Base-by-base conservation (phyloP, 352 stramenopile genomes). In the Phytopythium cucurbitacearum region DNA sequence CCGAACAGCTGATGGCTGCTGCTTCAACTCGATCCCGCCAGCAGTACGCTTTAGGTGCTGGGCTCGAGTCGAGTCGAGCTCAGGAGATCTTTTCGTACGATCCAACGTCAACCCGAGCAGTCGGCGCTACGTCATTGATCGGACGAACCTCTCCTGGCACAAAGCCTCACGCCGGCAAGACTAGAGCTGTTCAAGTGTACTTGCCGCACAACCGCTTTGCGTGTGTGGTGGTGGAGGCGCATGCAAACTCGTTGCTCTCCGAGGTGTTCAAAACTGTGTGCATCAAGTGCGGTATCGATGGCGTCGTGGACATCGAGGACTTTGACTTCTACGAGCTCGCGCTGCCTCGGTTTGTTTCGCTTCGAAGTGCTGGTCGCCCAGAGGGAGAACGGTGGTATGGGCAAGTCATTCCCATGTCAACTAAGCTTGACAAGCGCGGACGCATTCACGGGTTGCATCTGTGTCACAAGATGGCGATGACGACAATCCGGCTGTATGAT, bases 381-480 rank as follows among this genome's bases (percentile, higher is more conserved):
- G 85, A 95, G 65, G 80, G 80, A 16, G 85, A 95, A 39, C 59
- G 85, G 15, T 95, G 85, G 85, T 95, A 94, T 45, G 85, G 83
- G 0, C 60, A 84, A 34, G 55, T 76, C n/a, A 68, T 95, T 38
- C 56, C 71, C 2, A 92, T 92, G 76, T 67, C 71, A 13, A 61
- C 60, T 34, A 76, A 49, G 7, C 57, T 94, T 34, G 77, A 87
- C 28, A 80, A 76, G 42, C 64, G 69, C 56, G 85, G 85, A 3
- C 77, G 77, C 21, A 65, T 74, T 38, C 60, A 89, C 57, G 83
- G 85, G 5, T 60, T 95, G n/a, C 83, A 95, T 51, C 59, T 95
- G 45, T 93, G 85, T 39, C 85, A 95, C 55, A 89, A 82, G 45
- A 85, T 91, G 56, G 73, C 71, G n/a, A 91, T 92, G 76, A 93